Evolutionary conservation across 2,329 filamentous ascomycete species (phyloP), one percentile per base, ranked within the genome.

Genomic region (Nemania sp.): DNA sequence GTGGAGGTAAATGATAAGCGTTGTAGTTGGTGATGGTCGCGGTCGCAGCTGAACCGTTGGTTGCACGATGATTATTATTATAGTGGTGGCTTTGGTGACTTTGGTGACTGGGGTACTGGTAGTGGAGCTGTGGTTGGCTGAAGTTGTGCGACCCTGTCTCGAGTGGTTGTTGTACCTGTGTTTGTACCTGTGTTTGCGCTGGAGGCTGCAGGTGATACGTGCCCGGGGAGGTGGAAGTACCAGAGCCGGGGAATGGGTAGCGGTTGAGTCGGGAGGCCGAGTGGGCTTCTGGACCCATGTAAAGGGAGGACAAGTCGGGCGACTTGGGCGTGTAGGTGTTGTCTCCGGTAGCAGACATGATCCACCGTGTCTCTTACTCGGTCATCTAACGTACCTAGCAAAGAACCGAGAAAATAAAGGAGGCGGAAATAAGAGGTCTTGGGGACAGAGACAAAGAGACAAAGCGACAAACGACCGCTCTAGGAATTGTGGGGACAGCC

Each of bases 231-330:
- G 69, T 55, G 35, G 63, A 47, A 29, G 45, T 32, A 62, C 65
- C 62, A 55, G 69, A 48, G 66, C 65, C 54, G 62, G 69, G 40
- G 35, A 57, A 59, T 11, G 40, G 17, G 54, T 62, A 56, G 42
- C 63, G 63, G 68, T 63, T 62, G 48, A 45, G 62, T 59, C 60
- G 55, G 35, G 54, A 65, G 51, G 70, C 71, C 61, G 72, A 67
- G 64, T 67, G 69, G 40, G 66, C 64, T 52, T 68, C 69, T 54
- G 68, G 62, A 47, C 75, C 71, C 62, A 80, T 76, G 68, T 79
- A 82, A 73, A 85, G 80, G 60, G 80, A 83, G 61, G 83, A 85
- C 66, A 86, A 79, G 76, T 86, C 83, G 71, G 83, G 83, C 68
- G 83, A 85, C 73, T 80, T 83, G 67, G 83, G 83, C 67, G 80